Evolutionary conservation across 495 filamentous ascomycete species (phyloP).

Genomic region (Daldinia decipiens): DNA sequence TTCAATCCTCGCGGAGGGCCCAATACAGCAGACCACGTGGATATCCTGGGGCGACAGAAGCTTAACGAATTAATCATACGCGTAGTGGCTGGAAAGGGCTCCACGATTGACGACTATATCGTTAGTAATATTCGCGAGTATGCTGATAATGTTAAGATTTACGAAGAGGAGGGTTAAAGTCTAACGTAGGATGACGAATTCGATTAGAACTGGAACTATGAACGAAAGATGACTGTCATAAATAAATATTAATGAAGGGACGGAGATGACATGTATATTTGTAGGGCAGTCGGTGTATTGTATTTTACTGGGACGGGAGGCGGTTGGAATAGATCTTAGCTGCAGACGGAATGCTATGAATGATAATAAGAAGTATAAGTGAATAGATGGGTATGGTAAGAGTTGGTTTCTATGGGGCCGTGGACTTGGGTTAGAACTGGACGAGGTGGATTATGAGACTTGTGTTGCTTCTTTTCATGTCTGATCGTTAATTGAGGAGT

Average conservation of each 20-base stretch:
- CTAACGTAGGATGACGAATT: background rate
- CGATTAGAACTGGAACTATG: background rate
- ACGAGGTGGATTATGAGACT: background rate
- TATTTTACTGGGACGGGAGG: conserved; percentile 13
- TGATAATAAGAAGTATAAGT: conserved; percentile 11
- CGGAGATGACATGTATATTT: conserved; percentile 12
- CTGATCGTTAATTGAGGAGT: too few relatives aligned
- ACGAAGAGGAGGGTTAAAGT: conserved; percentile 51
- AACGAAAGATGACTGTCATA: conserved; percentile 7
- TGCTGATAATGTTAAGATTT: conserved; percentile 79
- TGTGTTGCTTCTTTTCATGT: background rate
- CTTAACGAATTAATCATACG: conserved; percentile 91
- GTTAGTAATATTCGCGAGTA: conserved; percentile 84
- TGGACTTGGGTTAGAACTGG: background rate
- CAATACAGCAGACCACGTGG: conserved; percentile 97
- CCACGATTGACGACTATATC: conserved; percentile 79
- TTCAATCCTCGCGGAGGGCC: conserved; percentile 93
- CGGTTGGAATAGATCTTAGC: conserved; percentile 18
- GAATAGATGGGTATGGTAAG: conserved; percentile 3
- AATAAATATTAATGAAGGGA: conserved; percentile 9
- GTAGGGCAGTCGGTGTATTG: background rate
- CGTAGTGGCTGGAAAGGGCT: conserved; percentile 88
- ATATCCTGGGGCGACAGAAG: conserved; percentile 88
- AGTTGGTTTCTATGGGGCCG: background rate
- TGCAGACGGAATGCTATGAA: conserved; percentile 17